These are phyloP conservation scores for Penicillium subrubescens DNA, from an alignment of 495 filamentous ascomycete genomes.

Conservation along the genomic window DNA sequence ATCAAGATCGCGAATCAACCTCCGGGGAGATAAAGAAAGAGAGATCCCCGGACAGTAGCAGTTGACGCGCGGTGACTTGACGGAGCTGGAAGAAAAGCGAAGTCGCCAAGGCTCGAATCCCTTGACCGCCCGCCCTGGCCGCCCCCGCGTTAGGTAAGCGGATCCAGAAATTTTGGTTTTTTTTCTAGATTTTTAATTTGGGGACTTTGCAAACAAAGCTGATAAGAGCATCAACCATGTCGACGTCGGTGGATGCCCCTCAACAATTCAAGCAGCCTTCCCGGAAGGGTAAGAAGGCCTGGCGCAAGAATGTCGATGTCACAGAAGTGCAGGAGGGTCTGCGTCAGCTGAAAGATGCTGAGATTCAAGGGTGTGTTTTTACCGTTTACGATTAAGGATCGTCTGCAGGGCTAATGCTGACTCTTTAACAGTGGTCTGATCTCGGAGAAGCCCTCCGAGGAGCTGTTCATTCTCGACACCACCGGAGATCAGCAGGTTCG, in stretches of 20 bases:
- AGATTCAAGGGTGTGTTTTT: conserved; percentile 74
- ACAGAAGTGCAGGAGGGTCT: conserved; percentile 82
- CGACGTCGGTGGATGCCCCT: conserved; percentile 47
- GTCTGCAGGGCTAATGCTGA: conserved; percentile 8
- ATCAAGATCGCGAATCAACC: conserved; percentile 1
- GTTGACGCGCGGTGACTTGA: conserved; percentile 25
- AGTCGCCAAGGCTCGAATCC: conserved; percentile 16
- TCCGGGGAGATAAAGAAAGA: conserved; percentile 19
- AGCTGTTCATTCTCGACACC: conserved; percentile 83
- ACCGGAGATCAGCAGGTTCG: conserved; percentile 63
- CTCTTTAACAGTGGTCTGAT: conserved; percentile 67
- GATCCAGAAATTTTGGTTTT: conserved; percentile 37
- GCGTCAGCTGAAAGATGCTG: conserved; percentile 79
- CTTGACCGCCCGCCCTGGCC: conserved; percentile 27
- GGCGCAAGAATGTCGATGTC: conserved; percentile 96
- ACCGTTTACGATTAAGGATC: not conserved
- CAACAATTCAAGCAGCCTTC: conserved; percentile 78
- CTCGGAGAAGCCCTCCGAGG: conserved; percentile 72
- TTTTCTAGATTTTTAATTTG: conserved; percentile 17
- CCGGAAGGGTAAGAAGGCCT: conserved; percentile 96
- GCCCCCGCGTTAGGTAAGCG: conserved; percentile 43
- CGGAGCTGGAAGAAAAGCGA: conserved; percentile 28
- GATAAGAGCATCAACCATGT: conserved; percentile 40
- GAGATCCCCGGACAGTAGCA: conserved; percentile 17
- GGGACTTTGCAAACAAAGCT: conserved; percentile 24